These are phyloP conservation scores for Aspergillus ibericus DNA, from an alignment of 2,329 filamentous ascomycete species.

Conservation along the genomic window DNA sequence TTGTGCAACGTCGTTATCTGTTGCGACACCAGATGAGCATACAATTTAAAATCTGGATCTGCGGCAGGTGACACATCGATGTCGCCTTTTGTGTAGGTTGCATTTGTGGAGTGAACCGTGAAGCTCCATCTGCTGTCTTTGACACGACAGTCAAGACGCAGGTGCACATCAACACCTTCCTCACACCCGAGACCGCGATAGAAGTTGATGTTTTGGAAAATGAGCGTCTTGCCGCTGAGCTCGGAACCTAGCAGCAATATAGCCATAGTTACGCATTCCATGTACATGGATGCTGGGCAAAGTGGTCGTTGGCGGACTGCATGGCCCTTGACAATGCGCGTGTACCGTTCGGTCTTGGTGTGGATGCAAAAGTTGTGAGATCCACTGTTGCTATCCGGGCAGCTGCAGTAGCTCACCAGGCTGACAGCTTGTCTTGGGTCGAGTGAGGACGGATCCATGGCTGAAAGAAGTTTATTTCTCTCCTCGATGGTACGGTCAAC, in stretches of 20 bases:
- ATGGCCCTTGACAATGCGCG: slow-evolving; percentile 11
- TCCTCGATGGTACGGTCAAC: background rate
- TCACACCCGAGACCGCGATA: background rate
- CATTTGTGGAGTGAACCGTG: background rate
- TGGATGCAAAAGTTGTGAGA: slow-evolving; percentile 1
- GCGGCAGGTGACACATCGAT: background rate
- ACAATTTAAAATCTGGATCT: background rate
- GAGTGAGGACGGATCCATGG: background rate
- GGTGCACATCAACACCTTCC: background rate
- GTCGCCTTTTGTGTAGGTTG: background rate
- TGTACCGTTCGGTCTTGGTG: slow-evolving; percentile 1
- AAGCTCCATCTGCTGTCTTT: background rate
- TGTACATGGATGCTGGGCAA: slow-evolving; percentile 16
- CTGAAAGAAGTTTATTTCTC: background rate
- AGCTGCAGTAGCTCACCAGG: background rate
- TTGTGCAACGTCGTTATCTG: background rate
- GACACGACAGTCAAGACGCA: background rate
- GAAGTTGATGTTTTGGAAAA: background rate
- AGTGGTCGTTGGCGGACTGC: slow-evolving; percentile 8
- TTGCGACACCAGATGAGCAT: background rate
- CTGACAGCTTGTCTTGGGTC: background rate
- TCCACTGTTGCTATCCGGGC: background rate
- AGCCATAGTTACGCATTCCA: slow-evolving; percentile 6
- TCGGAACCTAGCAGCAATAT: background rate
- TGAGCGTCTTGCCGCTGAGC: background rate